phyloP scores from a whole-genome alignment of 495 filamentous ascomycete genomes.

The Xylaria sp. region DNA sequence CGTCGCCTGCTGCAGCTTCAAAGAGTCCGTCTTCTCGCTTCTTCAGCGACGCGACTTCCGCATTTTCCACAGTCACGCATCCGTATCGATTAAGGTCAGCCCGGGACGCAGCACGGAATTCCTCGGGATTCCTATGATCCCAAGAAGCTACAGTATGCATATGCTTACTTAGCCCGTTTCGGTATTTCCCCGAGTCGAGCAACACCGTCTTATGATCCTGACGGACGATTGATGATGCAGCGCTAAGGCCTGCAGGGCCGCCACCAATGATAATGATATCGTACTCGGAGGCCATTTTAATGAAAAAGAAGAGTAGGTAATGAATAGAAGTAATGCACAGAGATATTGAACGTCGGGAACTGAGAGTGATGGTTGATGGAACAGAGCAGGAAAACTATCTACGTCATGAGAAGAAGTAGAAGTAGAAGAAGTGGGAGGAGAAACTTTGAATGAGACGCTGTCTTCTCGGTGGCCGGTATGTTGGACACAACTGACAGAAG shows the following conservation, averaged over 20 bases:
- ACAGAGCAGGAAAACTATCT: neutral
- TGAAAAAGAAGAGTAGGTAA: neutral
- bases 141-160: slow-evolving; percentile 1
- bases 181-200: slow-evolving; percentile 46
- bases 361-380: neutral
- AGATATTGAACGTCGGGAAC: neutral
- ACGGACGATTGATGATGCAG: slow-evolving; percentile 53
- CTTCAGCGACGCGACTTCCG: neutral
- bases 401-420: neutral
- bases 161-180: neutral
- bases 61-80: neutral
- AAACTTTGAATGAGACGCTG: neutral
- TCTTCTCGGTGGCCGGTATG: neutral
- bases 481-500: neutral
- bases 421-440: neutral
- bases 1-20: neutral
- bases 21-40: neutral
- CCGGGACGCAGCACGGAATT: neutral
- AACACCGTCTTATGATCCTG: slow-evolving; percentile 50
- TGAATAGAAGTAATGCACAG: neutral
- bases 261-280: slow-evolving; percentile 62
- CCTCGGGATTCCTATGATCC: neutral
- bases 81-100: neutral
- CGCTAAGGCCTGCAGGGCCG: slow-evolving; percentile 59
- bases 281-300: neutral